phyloP scores from a whole-genome alignment of 2,329 filamentous ascomycete genomes.

The Trichoderma oligosporum region DNA sequence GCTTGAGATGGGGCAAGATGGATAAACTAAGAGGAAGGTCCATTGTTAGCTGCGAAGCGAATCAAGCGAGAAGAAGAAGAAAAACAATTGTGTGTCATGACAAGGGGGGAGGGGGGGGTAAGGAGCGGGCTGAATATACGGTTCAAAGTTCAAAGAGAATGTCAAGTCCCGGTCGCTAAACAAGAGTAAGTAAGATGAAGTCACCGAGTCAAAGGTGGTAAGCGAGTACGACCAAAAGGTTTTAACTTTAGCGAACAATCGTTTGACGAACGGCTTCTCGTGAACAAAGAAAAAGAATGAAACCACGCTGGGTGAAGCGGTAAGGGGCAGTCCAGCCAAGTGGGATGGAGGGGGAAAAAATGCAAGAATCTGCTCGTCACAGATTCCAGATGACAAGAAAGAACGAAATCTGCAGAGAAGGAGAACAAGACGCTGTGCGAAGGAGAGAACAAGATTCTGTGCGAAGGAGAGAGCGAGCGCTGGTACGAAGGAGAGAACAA shows the following conservation, averaged over 20 bases:
- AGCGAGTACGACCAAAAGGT: too few relatives aligned
- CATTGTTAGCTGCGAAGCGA: constrained; percentile 28
- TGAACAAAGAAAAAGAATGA: too few relatives aligned
- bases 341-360: neutral
- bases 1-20: neutral
- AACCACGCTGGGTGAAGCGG: neutral
- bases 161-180: too few relatives aligned
- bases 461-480: neutral
- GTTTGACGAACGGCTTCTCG: too few relatives aligned
- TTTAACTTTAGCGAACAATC: too few relatives aligned
- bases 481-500: neutral
- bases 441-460: too few relatives aligned
- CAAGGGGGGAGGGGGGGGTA: neutral
- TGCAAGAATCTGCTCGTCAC: constrained; percentile 1
- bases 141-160: neutral
- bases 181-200: too few relatives aligned
- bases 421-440: neutral
- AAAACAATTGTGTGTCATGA: too few relatives aligned
- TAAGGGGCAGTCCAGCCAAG: neutral
- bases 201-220: too few relatives aligned
- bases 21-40: constrained; percentile 26
- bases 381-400: neutral
- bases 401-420: neutral
- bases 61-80: neutral
- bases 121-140: too few relatives aligned